A percentile compares a stretch with the other conserved stretches of the same genome.
These are phyloP conservation scores for Colletotrichum melonis DNA, from an alignment of 2,329 filamentous ascomycete genomes.

Conservation along the genomic window DNA sequence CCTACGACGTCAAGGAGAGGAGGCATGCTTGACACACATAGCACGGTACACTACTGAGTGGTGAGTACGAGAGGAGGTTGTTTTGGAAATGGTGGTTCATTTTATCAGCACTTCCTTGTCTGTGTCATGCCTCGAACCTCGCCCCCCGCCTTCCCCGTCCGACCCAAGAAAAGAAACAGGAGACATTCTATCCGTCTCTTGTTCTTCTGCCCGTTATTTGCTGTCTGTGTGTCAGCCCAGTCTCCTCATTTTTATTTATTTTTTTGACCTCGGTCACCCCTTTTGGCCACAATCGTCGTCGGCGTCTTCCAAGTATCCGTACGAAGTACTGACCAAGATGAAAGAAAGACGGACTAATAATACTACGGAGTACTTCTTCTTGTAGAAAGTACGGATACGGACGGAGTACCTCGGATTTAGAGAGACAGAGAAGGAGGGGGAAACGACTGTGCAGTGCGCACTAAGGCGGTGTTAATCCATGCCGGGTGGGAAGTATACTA, in stretches of 20 bases:
- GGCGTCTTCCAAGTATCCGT: background rate
- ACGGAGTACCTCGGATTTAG: background rate
- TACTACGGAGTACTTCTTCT: background rate
- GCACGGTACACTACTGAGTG: background rate
- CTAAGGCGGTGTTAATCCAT: background rate
- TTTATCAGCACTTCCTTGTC: background rate
- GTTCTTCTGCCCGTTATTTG: background rate
- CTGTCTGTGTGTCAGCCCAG: conserved; percentile 25
- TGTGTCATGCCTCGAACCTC: conserved; percentile 2
- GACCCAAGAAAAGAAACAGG: conserved; percentile 27
- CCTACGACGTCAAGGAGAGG: background rate
- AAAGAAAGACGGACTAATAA: background rate
- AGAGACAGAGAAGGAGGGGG: background rate
- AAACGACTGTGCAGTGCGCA: background rate
- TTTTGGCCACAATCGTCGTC: background rate
- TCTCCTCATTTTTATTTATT: background rate
- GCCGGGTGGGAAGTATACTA: background rate
- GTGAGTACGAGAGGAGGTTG: background rate
- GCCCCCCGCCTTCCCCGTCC: conserved; percentile 3
- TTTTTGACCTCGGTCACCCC: background rate
- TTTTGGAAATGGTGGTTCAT: background rate
- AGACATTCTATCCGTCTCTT: conserved; percentile 18
- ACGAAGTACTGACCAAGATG: background rate
- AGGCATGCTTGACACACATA: background rate
- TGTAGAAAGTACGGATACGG: background rate